phyloP scores from a whole-genome alignment of 176 grass and related monocot species.

The Chrysopogon serrulatus region DNA sequence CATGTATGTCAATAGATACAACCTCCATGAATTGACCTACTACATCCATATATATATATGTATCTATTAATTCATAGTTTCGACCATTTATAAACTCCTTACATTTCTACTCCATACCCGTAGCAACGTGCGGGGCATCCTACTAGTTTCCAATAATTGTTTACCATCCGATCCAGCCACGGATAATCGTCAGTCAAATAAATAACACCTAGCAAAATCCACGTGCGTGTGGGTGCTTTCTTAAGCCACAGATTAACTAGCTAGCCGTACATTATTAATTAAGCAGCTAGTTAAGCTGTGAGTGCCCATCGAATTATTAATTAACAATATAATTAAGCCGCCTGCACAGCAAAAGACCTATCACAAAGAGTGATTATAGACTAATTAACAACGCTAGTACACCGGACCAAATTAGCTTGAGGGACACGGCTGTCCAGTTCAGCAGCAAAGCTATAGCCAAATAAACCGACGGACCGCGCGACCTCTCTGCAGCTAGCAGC shows the following conservation, averaged over 20 bases:
- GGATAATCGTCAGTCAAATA: background rate
- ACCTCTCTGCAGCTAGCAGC: background rate
- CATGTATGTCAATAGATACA: no score
- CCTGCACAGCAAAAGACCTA: background rate
- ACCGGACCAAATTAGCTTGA: no score
- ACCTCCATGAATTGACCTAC: no score
- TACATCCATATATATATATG: no score
- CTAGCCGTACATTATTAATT: background rate
- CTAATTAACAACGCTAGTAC: conserved; percentile 18
- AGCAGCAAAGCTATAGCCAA: background rate
- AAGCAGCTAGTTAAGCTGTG: background rate
- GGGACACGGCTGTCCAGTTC: conserved; percentile 15
- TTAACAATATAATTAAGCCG: background rate
- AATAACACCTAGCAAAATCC: background rate
- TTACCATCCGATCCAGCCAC: background rate
- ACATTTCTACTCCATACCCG: no score
- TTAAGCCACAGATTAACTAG: background rate
- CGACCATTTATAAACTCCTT: no score
- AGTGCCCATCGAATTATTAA: background rate
- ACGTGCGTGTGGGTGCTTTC: background rate
- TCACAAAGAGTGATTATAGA: no score
- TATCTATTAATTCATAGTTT: no score
- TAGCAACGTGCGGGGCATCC: no score
- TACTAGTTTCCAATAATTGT: no score
- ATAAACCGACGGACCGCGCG: background rate